Base-by-base conservation (phyloP, 202 grass and related monocot species). In the Panicum hallii region DNA sequence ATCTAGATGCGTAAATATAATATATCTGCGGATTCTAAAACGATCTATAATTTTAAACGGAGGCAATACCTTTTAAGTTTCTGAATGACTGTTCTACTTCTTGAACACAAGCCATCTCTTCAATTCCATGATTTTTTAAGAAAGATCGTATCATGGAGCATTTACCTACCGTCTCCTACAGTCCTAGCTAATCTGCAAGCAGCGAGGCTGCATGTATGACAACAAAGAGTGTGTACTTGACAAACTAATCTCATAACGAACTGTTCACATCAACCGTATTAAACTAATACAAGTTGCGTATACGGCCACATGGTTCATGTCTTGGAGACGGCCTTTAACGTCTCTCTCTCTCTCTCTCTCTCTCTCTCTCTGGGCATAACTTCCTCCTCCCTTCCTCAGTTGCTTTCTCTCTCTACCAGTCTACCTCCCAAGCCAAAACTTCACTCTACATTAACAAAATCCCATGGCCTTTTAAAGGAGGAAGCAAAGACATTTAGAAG, bases 321-420 rank as follows among this genome's bases (percentile, higher is more conserved):
- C 70, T 80, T 36, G 64, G 2, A 32, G 83, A 75, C 72, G 79
- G 77, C 78, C 82, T 46, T 76, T 83, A 83, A 48, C 89, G 70
- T 84, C 71, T 36, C 65, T 43, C 16, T 40, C 26, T 50, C 32
- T 32, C 32, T 38, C 36, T 36, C 36, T 84, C 71, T 38, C 66
- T 43, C 16, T 40, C 26, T 50, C n/a, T n/a, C 19, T 49, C 38
- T 19, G 52, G 10, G 0, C 0, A 9, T 9, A 91, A 70, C 86
- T 97, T 93, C 94, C 94, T 93, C 23, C 71, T 43, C 16, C 79
- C 83, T 93, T 93, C 91, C 87, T 83, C 26, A 11, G 72, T 50
- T 45, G 20, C 45, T 15, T 23, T 73, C 57, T 55, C 85, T 17
- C 72, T 69, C 74, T 65, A 40, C 3, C 57, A 4, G 20, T 14